A percentile compares a stretch with the other conserved stretches of the same genome.
phyloP scores from a whole-genome alignment of 371 early-diverging fungal genomes.

The Rhizopus microsporus region DNA sequence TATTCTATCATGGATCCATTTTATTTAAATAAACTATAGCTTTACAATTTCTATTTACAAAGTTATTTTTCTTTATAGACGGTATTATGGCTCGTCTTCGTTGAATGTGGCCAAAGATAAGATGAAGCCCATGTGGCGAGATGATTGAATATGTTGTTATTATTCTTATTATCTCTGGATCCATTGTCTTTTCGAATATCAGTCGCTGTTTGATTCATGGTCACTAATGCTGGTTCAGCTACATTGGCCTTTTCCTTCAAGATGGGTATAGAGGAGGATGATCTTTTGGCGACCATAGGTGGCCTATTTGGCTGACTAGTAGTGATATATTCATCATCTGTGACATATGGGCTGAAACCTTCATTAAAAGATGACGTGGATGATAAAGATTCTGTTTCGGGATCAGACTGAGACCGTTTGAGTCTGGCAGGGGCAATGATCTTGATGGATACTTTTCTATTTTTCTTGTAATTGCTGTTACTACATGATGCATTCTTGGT shows the following conservation, averaged over 20 bases:
- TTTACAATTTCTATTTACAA: not conserved
- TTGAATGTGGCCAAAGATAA: slow-evolving; percentile 18
- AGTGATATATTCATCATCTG: not conserved
- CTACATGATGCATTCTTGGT: not conserved
- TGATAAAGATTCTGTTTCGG: slow-evolving; percentile 34
- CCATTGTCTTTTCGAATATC: slow-evolving; percentile 18
- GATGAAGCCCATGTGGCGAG: slow-evolving; percentile 27
- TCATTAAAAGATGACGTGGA: slow-evolving; percentile 24
- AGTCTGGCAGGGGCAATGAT: slow-evolving; percentile 49
- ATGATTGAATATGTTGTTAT: slow-evolving; percentile 11
- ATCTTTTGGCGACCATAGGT: not conserved
- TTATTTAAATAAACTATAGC: not conserved
- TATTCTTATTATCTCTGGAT: not conserved
- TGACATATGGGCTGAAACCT: not conserved
- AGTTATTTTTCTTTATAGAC: not conserved
- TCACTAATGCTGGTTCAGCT: slow-evolving; percentile 29
- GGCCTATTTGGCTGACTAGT: not conserved
- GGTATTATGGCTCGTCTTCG: not conserved
- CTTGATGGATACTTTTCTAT: slow-evolving; percentile 28
- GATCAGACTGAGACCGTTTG: slow-evolving; percentile 44
- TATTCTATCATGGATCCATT: not conserved
- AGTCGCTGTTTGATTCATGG: slow-evolving; percentile 27
- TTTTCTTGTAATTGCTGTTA: slow-evolving; percentile 8
- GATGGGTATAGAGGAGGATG: slow-evolving; percentile 10
- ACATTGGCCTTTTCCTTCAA: slow-evolving; percentile 25